These are phyloP conservation scores for Leishmania arabica DNA, from an alignment of 208 protist species.

Conservation along the genomic window DNA sequence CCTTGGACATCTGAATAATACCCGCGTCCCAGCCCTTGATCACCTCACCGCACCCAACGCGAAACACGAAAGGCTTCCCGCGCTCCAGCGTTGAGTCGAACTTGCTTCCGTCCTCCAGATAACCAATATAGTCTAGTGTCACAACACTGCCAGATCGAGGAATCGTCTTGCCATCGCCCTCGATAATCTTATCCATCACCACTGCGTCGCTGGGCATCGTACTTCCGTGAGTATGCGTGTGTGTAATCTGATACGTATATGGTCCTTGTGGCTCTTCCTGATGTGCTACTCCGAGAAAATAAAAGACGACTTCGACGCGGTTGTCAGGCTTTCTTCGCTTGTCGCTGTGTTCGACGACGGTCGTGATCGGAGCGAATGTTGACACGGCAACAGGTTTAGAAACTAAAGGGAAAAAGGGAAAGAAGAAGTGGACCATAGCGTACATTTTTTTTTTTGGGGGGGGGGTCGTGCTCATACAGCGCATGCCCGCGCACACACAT, in stretches of 20 bases:
- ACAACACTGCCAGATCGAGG: constrained; percentile 83
- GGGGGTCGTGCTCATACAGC: not conserved
- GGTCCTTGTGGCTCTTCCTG: not conserved
- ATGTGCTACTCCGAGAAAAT: not conserved
- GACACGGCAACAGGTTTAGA: not conserved
- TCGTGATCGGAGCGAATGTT: not conserved
- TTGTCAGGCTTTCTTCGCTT: not conserved
- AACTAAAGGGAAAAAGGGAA: not conserved
- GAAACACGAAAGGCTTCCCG: constrained; percentile 94
- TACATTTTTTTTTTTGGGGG: not conserved
- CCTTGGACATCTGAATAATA: constrained; percentile 94
- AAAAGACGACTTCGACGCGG: not conserved
- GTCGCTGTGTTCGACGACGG: not conserved
- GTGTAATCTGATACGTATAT: not conserved
- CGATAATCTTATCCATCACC: constrained; percentile 92
- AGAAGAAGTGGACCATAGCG: not conserved
- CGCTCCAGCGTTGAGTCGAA: constrained; percentile 90
- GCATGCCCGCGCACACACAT: not conserved
- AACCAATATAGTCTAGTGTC: constrained; percentile 89
- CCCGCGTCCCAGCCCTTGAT: constrained; percentile 95
- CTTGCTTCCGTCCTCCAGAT: constrained; percentile 78
- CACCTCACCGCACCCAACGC: constrained; percentile 91
- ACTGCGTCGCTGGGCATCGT: constrained; percentile 76
- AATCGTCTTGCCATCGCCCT: constrained; percentile 93
- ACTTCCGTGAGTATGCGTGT: not conserved